Base-by-base conservation (phyloP, 169 alveolate species). In the Perkinsus olseni region DNA sequence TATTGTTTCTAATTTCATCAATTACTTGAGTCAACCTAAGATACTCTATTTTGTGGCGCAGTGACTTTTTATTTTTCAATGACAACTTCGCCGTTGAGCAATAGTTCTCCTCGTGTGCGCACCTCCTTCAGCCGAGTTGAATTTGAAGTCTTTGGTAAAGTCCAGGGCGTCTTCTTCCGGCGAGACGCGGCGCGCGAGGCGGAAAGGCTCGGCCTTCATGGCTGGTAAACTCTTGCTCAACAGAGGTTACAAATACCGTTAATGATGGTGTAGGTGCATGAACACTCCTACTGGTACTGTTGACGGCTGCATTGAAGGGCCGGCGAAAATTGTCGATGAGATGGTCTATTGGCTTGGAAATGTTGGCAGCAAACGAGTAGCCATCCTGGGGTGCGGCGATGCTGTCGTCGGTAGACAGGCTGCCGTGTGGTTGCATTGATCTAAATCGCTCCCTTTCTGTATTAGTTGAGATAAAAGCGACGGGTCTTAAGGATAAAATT, bases 141-240 rank as follows among this genome's bases (percentile, higher is more conserved):
- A 21, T 95, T 95, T 39, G 97, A 95, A 91, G 97, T 95, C 24
- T 94, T 94, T 39, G 97, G 97, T 0, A 95, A 38, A 38, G 97
- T 95, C 90, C 97, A 95, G 82, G 97, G 97, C 21, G 97, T 95
- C 17, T 95, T 38, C 92, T 95, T 95, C 93, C 91, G 97, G 45
- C 93, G 74, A 51, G 91, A 95, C 91, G 95, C 97, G n/a, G 62
- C 38, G 4, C 34, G n/a, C 13, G 92, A 93, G 74, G 97, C 97
- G 0, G 74, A 93, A 38, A 92, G 93, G 74, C 95, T 95, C 13
- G 95, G 94, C 0, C 38, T 95, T 3, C 91, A 74, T 38, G 97
- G 97, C 0, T 95, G 97, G 82, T 62, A 62, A n/a, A n/a, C n/a
- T n/a, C n/a, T n/a, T 45, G 36, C 82, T 13, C 82, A 62, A 62